These are phyloP conservation scores for Dendrobium huoshanense DNA, from an alignment of 106 monocot genomes.

Conservation along the genomic window DNA sequence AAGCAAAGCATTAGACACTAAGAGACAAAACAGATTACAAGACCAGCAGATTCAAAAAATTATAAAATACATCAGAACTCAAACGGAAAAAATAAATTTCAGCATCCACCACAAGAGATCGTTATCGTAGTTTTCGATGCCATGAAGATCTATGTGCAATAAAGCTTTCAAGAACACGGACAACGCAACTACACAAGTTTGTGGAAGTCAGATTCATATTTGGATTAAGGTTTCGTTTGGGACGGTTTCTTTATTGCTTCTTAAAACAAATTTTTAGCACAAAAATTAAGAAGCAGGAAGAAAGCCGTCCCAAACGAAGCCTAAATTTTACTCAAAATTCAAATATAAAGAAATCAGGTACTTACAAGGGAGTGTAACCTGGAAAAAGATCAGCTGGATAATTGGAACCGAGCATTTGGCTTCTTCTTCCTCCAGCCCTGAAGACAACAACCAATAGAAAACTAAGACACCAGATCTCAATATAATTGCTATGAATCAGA, in stretches of 20 bases:
- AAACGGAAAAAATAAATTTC: background rate
- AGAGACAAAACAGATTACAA: background rate
- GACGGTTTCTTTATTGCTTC: too few species aligned
- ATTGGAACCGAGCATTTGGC: conserved; percentile 63
- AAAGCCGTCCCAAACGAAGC: too few species aligned
- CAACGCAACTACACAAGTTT: background rate
- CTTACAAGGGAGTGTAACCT: background rate
- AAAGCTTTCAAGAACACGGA: background rate
- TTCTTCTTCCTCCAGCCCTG: conserved; percentile 95
- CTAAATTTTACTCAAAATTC: background rate
- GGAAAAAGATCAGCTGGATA: conserved; percentile 44
- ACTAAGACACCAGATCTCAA: background rate
- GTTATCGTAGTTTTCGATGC: too few species aligned
- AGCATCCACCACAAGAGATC: background rate
- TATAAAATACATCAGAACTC: background rate
- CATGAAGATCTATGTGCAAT: too few species aligned
- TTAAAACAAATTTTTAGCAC: too few species aligned
- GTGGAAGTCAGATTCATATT: background rate
- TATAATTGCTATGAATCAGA: background rate
- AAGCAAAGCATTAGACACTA: background rate
- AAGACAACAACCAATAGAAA: background rate
- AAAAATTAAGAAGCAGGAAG: too few species aligned
- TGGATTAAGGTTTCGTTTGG: background rate
- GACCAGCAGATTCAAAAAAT: background rate
- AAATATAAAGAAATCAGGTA: background rate